These are phyloP conservation scores for Cinnamomum micranthum DNA, from an alignment of 164 flowering plant species.

Conservation along the genomic window DNA sequence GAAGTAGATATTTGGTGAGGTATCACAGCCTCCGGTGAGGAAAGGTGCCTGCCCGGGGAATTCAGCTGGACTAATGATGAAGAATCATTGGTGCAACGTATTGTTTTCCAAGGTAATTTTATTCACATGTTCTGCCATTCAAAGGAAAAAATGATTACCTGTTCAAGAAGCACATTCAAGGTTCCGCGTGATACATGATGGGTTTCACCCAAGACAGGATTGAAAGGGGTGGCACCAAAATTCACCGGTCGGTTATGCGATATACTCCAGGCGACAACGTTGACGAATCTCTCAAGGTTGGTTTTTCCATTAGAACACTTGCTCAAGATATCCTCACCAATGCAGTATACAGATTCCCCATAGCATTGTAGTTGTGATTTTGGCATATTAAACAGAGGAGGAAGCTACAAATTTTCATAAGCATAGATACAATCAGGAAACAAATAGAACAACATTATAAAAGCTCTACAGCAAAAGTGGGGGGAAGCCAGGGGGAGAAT, in stretches of 20 bases:
- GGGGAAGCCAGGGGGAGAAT: too few species aligned
- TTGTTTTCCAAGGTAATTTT: background rate
- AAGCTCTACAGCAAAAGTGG: too few species aligned
- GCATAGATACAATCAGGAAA: background rate
- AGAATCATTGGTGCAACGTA: too few species aligned
- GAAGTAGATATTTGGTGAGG: too few species aligned
- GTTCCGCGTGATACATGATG: constrained; percentile 74
- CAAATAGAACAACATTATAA: background rate
- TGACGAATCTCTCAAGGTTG: constrained; percentile 43
- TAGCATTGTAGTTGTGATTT: constrained; percentile 82
- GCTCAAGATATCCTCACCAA: constrained; percentile 39
- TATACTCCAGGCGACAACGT: constrained; percentile 77
- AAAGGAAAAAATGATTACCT: constrained; percentile 33
- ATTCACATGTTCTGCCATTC: too few species aligned
- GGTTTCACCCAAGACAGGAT: constrained; percentile 89
- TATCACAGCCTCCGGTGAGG: too few species aligned
- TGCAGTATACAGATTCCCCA: constrained; percentile 71
- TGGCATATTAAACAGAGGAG: constrained; percentile 77
- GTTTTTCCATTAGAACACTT: constrained; percentile 41
- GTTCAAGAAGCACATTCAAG: constrained; percentile 79
- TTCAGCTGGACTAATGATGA: too few species aligned
- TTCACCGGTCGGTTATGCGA: constrained; percentile 53
- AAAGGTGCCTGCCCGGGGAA: too few species aligned
- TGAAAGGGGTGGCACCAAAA: constrained; percentile 75
- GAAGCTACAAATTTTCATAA: constrained; percentile 41